Evolutionary conservation across 257 asterid species (phyloP), one percentile per base, ranked within the genome.

Genomic region (Hygrophila difformis): DNA sequence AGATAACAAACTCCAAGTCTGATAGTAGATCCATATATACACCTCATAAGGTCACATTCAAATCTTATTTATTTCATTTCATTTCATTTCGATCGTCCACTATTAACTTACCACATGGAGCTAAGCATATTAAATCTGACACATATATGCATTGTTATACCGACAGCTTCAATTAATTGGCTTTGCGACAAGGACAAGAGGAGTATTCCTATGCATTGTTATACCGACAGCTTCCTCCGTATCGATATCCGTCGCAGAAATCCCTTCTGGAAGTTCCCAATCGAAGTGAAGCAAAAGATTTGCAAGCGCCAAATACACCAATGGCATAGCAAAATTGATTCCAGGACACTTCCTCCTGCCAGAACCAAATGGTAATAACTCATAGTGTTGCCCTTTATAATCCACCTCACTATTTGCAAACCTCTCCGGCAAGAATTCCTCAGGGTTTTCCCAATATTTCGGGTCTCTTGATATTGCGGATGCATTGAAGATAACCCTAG

Each of bases 321-420:
- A 38, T 14, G 70, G 60, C 4, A 69, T 14, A 1, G 74, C 43
- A 18, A 69, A 71, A 28, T 50, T 49, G 1, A 75, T 75, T 11
- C 75, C 78, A 5, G 84, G 84, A 49, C 88, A 78, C 3, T 70
- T 61, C 39, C 87, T 60, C 47, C 79, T 56, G 0, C 82, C 82
- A 5, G 63, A 69, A 1, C 80, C 86, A 47, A 77, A 77, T 14
- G 79, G 82, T n/a, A 77, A 24, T 2, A 65, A 21, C 69, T 71
- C 77, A 3, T 35, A 78, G 34, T 63, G 50, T 15, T 62, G 53
- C 7, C 82, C 82, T 54, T 40, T 58, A 7, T 37, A 74, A 38
- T 78, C 82, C 2, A 64, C 41, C 0, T 45, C 12, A 22, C 57
- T 57, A 2, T 61, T 33, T 49, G 23, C 20, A 29, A 74, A 74